Percentiles rank a stretch among this genome's conserved stretches.
These are phyloP conservation scores for Nothomitra cinnamomea DNA, from an alignment of 2,329 filamentous ascomycete genomes.

Conservation along the genomic window DNA sequence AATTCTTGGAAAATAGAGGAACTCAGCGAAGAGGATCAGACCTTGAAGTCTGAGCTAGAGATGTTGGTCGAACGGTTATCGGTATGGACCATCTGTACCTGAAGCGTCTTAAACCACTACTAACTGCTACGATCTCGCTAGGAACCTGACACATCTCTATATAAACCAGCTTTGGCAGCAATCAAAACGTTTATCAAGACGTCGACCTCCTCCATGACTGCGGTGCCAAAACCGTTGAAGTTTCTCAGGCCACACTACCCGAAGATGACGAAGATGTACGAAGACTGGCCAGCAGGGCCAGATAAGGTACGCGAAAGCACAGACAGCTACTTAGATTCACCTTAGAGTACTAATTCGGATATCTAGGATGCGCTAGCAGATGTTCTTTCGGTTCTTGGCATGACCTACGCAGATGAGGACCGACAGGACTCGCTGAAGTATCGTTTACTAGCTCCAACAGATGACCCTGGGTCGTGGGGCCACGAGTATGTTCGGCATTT, in stretches of 20 bases:
- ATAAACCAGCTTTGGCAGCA: conserved; percentile 81
- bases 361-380: conserved; percentile 60
- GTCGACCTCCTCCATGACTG: conserved; percentile 97
- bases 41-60: conserved; percentile 93
- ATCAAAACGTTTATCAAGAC: conserved; percentile 99
- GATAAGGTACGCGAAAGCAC: no score
- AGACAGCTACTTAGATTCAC: conserved; percentile 2
- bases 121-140: conserved; percentile 21
- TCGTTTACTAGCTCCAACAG: conserved; percentile 71
- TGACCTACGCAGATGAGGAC: conserved; percentile 97
- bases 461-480: conserved; percentile 92
- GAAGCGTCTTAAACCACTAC: not conserved
- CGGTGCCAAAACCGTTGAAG: conserved; percentile 94
- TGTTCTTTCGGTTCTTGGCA: conserved; percentile 90
- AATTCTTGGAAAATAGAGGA: conserved; percentile 46
- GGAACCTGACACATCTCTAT: conserved; percentile 76
- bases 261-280: conserved; percentile 71
- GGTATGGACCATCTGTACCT: conserved; percentile 28
- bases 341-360: conserved; percentile 9
- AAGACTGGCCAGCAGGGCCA: conserved; percentile 68
- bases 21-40: conserved; percentile 93
- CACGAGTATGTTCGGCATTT: conserved; percentile 97
- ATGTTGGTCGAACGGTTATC: conserved; percentile 94
- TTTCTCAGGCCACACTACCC: conserved; percentile 96
- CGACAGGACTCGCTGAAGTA: conserved; percentile 93